These are phyloP conservation scores for Pythium utonaiense DNA, from an alignment of 352 stramenopile genomes.

Conservation along the genomic window DNA sequence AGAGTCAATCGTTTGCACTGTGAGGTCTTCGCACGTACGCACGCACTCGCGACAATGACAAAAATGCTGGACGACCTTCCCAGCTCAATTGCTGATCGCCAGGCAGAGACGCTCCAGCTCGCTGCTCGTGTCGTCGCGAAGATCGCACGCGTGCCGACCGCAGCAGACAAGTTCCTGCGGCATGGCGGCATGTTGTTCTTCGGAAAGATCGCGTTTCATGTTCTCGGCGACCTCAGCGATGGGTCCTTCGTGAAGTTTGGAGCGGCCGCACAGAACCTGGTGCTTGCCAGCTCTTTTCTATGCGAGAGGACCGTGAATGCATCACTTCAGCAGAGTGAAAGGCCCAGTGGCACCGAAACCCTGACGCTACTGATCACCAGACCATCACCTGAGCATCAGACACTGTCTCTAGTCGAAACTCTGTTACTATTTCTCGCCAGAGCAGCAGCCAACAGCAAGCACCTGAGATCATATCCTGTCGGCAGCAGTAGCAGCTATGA, in stretches of 20 bases:
- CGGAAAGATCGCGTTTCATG: conserved; percentile 18
- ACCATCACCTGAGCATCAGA: not conserved
- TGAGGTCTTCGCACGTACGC: conserved; percentile 26
- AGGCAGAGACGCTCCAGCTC: conserved; percentile 21
- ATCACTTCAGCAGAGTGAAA: not conserved
- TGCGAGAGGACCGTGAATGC: conserved; percentile 15
- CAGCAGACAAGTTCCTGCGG: conserved; percentile 23
- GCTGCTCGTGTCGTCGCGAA: conserved; percentile 28
- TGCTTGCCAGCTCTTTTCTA: conserved; percentile 28
- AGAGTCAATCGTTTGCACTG: conserved; percentile 31
- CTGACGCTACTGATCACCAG: not conserved
- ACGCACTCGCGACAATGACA: conserved; percentile 17
- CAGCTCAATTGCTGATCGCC: not conserved
- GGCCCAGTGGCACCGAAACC: not conserved
- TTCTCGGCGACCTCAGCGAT: conserved; percentile 4
- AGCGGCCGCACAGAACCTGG: conserved; percentile 24
- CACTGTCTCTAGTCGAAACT: conserved; percentile 15
- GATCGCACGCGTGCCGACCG: conserved; percentile 15
- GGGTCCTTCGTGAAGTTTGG: not conserved
- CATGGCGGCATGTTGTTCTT: conserved; percentile 26
- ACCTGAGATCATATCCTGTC: not conserved
- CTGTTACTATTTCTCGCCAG: conserved; percentile 12
- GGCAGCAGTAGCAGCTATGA: conserved; percentile 19
- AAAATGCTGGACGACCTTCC: conserved; percentile 11
- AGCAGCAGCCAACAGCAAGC: not conserved